Percentiles rank a stretch among this genome's conserved stretches.
Conservation (phyloP, 2,329 filamentous ascomycete species). For the Fragosphaeria purpurea region DNA sequence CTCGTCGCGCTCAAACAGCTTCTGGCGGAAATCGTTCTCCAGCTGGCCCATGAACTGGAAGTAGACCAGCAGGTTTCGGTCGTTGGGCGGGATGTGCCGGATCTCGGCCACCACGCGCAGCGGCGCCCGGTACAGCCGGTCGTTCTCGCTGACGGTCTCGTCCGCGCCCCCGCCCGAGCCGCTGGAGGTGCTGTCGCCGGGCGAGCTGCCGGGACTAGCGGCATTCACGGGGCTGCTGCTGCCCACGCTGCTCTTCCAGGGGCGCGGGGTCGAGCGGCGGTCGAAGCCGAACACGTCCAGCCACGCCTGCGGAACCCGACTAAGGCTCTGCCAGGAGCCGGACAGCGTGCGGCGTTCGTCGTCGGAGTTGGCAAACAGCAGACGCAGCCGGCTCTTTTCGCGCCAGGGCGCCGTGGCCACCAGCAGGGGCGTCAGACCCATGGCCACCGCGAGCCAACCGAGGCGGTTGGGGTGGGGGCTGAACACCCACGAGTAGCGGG, state of each 20-base stretch:
- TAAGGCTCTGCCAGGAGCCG: slow-evolving; percentile 12
- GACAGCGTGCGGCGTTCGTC: slow-evolving; percentile 12
- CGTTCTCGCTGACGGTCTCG: slow-evolving; percentile 3
- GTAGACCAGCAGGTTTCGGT: slow-evolving; percentile 11
- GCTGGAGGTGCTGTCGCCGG: neutral
- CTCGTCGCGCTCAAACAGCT: slow-evolving; percentile 13
- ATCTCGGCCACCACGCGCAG: slow-evolving; percentile 14
- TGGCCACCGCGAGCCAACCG: slow-evolving; percentile 14
- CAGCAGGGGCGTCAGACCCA: slow-evolving; percentile 14
- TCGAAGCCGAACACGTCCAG: slow-evolving; percentile 12
- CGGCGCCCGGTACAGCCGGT: slow-evolving; percentile 12
- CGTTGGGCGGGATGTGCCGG: slow-evolving; percentile 4
- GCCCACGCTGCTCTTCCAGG: neutral
- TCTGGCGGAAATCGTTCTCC: slow-evolving; percentile 9
- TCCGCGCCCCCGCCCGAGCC: neutral
- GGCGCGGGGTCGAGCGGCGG: neutral
- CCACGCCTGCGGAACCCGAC: slow-evolving; percentile 12
- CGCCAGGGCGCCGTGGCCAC: slow-evolving; percentile 11
- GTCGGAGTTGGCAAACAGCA: slow-evolving; percentile 12
- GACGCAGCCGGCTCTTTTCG: slow-evolving; percentile 8
- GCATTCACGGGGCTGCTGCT: neutral
- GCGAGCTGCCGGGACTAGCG: neutral
- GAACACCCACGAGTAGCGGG: slow-evolving; percentile 16
- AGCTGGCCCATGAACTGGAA: slow-evolving; percentile 16
- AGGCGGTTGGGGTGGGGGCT: slow-evolving; percentile 12